Conservation (phyloP, 192 early-diverging fungal species). For the Pilaira anomala region DNA sequence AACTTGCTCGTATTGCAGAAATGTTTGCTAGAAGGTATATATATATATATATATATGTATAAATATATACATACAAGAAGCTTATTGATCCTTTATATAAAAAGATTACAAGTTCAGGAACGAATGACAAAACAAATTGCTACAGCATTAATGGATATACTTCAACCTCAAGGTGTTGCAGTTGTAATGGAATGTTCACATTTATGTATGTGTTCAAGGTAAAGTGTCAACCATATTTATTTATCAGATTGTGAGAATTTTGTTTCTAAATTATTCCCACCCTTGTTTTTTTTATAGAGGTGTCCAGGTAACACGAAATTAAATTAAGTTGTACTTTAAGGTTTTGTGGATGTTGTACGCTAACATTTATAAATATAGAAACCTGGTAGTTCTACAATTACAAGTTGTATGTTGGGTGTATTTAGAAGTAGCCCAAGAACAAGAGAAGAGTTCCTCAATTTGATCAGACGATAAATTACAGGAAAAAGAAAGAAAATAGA, state of each 20-base stretch:
- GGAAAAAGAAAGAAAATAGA: slow-evolving; percentile 1
- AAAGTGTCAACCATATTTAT: not conserved
- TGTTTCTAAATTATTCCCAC: not conserved
- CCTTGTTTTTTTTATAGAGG: slow-evolving; percentile 10
- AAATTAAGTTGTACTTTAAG: not conserved
- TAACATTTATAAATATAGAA: slow-evolving; percentile 54
- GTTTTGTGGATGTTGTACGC: not conserved
- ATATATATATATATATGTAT: not conserved
- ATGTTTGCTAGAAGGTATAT: slow-evolving; percentile 80
- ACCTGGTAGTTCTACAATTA: slow-evolving; percentile 91
- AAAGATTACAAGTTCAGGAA: slow-evolving; percentile 93
- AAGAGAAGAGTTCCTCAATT: slow-evolving; percentile 92
- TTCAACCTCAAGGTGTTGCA: slow-evolving; percentile 95
- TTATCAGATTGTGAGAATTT: not conserved
- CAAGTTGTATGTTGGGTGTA: slow-evolving; percentile 91
- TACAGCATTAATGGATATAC: slow-evolving; percentile 80
- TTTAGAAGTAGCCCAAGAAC: slow-evolving; percentile 91
- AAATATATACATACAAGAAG: not conserved
- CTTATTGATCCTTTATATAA: not conserved
- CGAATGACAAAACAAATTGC: slow-evolving; percentile 98
- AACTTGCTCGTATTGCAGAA: slow-evolving; percentile 97
- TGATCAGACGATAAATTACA: slow-evolving; percentile 50
- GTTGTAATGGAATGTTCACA: slow-evolving; percentile 95
- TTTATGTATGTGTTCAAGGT: slow-evolving; percentile 40
- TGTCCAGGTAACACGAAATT: slow-evolving; percentile 15